phyloP scores from a whole-genome alignment of 164 flowering plant species.

The Liquidambar formosana region DNA sequence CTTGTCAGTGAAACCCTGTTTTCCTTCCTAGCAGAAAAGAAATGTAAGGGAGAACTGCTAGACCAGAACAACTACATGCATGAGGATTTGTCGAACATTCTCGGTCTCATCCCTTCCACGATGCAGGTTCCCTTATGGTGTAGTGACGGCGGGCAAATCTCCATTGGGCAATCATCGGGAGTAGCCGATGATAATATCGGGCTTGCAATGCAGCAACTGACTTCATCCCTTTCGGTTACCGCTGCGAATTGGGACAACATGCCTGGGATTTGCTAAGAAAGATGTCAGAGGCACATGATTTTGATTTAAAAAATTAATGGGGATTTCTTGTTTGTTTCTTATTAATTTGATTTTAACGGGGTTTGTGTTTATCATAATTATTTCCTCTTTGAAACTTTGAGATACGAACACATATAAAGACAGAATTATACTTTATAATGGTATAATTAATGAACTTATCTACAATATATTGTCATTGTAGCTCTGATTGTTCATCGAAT shows the following conservation, averaged over 20 bases:
- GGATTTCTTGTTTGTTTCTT: neutral
- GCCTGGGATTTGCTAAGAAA: slow-evolving; percentile 24
- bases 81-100: slow-evolving; percentile 23
- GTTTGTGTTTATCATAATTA: neutral
- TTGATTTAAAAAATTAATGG: no score
- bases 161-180: slow-evolving; percentile 40
- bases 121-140: slow-evolving; percentile 17
- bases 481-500: neutral
- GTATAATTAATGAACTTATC: neutral
- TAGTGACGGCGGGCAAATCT: slow-evolving; percentile 33
- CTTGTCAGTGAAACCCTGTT: no score
- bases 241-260: slow-evolving; percentile 24
- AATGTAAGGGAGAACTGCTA: slow-evolving; percentile 13
- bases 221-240: slow-evolving; percentile 15
- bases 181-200: slow-evolving; percentile 37
- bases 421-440: neutral
- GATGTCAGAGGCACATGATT: neutral
- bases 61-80: slow-evolving; percentile 11
- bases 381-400: neutral
- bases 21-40: slow-evolving; percentile 3
- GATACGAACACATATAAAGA: no score
- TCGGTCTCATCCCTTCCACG: slow-evolving; percentile 4
- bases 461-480: neutral
- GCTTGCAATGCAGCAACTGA: slow-evolving; percentile 35
- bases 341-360: neutral